Base-by-base conservation (phyloP, 257 asterid species). In the Solanum neorickii region DNA sequence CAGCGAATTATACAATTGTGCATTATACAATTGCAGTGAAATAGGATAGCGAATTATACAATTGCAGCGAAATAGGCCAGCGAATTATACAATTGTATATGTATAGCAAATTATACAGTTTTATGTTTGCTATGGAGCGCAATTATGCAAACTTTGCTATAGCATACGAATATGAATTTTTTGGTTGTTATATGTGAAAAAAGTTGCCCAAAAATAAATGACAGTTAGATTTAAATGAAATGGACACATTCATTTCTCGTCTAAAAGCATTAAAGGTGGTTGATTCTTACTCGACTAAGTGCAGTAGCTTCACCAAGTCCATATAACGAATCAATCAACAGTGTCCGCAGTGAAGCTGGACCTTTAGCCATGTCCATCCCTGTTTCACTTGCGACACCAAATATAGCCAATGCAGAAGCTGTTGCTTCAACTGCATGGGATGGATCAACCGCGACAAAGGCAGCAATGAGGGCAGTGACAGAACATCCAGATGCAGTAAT, bases 401-500 rank as follows among this genome's bases (percentile, higher is more conserved):
- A 97, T 33, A 95, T 86, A 42, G 99, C 95, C 86, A 95, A 83
- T 8, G 99, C 99, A 39, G 96, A 89, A 59, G 94, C 96, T 5
- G 98, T 92, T 86, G 99, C 98, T 88, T 95, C 98, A 2, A 97
- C 90, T 2, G 94, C 92, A 29, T 88, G 93, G 5, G 75, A 77
- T 5, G 98, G 97, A 72, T 93, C 94, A 47, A 94, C 75, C 1
- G 99, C 95, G 35, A 97, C 89, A 65, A 97, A 97, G 69, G 99
- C 96, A 27, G 99, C 91, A 27, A 95, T 92, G 23, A 94, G 94
- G 12, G 98, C 98, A 9, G 99, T 94, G 72, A 97, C 96, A 0
- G 99, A 91, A 85, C 99, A 97, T 66, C 99, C 98, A 6, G 99
- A 93, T 31, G 98, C 98, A 29, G 99, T 95, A 70, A 97, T 92